Conservation (phyloP, 176 grass and related monocot genomes). For the Avena atlantica region DNA sequence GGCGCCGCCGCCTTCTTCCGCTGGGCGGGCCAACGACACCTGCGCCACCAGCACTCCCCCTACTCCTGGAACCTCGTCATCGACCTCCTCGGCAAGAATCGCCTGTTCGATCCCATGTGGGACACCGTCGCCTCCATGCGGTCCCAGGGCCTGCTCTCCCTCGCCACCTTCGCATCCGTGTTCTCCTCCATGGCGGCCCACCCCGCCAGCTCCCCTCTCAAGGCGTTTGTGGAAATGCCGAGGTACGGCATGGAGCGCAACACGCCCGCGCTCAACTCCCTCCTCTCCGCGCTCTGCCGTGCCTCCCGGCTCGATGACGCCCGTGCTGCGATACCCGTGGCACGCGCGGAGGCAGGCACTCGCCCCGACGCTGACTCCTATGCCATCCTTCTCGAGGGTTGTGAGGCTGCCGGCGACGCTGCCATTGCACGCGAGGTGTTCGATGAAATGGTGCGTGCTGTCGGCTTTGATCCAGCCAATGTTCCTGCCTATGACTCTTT, state of each 20-base stretch:
- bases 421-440: conserved; percentile 72
- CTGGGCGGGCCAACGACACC: conserved; percentile 72
- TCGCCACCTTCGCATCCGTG: conserved; percentile 80
- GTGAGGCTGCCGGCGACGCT: conserved; percentile 61
- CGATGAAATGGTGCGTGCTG: conserved; percentile 64
- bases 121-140: conserved; percentile 72
- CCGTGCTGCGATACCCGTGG: conserved; percentile 55
- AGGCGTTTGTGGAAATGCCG: conserved; percentile 64
- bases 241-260: conserved; percentile 56
- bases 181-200: conserved; percentile 67
- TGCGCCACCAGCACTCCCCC: conserved; percentile 65
- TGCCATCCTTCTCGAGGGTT: conserved; percentile 83
- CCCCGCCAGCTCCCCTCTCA: conserved; percentile 46
- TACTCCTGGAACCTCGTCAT: conserved; percentile 94
- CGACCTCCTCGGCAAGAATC: conserved; percentile 88
- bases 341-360: conserved; percentile 29
- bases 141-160: conserved; percentile 62
- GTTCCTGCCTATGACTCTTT: conserved; percentile 81
- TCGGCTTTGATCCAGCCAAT: conserved; percentile 65
- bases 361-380: conserved; percentile 77
- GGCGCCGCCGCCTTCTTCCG: conserved; percentile 76
- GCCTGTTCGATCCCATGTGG: conserved; percentile 74
- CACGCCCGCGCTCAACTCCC: conserved; percentile 72
- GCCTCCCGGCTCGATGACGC: conserved; percentile 64
- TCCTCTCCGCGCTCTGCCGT: conserved; percentile 80